phyloP scores from a whole-genome alignment of 1,284 basidiomycete genomes.

The Rhodotorula sp. region DNA sequence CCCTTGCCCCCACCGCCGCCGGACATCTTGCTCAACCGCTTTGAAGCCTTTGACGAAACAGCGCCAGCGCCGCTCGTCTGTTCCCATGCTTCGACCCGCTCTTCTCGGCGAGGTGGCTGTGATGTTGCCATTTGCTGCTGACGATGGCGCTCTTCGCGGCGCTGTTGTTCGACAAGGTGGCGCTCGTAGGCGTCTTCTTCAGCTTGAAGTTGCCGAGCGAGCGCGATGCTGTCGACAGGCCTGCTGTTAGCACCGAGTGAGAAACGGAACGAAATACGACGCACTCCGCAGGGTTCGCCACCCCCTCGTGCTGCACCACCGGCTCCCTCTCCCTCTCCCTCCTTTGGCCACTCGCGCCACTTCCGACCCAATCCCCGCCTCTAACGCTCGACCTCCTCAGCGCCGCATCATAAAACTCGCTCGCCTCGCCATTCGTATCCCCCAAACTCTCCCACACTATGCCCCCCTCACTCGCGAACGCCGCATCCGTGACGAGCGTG shows the following conservation, averaged over 20 bases:
- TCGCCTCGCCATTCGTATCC: slow-evolving; percentile 74
- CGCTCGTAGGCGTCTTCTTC: slow-evolving; percentile 59
- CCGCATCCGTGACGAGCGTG: slow-evolving; percentile 75
- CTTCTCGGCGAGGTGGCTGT: background rate
- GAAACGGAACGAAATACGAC: background rate
- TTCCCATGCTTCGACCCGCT: too few relatives aligned
- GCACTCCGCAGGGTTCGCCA: slow-evolving; percentile 41
- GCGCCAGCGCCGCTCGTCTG: too few relatives aligned
- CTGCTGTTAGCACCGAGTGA: too few relatives aligned
- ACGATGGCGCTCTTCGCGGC: background rate
- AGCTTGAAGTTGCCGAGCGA: slow-evolving; percentile 68
- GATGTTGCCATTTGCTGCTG: background rate
- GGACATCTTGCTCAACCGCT: background rate
- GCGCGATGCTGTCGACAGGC: slow-evolving; percentile 53
- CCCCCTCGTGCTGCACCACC: slow-evolving; percentile 54
- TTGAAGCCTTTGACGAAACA: background rate
- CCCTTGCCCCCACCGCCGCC: slow-evolving; percentile 4
- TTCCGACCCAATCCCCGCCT: slow-evolving; percentile 24
- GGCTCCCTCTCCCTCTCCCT: slow-evolving; percentile 26
- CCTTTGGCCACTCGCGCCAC: background rate
- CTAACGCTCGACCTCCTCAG: background rate
- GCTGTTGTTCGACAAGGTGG: background rate
- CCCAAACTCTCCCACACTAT: slow-evolving; percentile 84
- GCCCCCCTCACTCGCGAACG: slow-evolving; percentile 69
- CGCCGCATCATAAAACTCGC: slow-evolving; percentile 65